These are phyloP conservation scores for Blepharisma japonicum DNA, from an alignment of 73 alveolate genomes.

Conservation along the genomic window DNA sequence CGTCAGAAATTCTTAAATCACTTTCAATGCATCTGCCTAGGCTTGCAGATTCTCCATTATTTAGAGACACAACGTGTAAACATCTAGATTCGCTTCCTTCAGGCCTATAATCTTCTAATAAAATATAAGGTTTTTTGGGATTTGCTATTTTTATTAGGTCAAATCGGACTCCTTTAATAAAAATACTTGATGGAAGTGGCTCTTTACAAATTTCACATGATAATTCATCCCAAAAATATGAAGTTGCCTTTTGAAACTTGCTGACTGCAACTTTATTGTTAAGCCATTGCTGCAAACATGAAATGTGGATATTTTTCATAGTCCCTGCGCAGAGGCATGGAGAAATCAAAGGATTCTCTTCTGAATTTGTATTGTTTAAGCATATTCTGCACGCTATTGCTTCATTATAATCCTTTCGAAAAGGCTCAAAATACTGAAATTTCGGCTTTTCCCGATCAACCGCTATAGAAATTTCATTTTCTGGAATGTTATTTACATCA, in stretches of 20 bases:
- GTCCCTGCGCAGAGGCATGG: slow-evolving; percentile 60
- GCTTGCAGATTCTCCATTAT: slow-evolving; percentile 10
- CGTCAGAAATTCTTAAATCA: slow-evolving; percentile 48
- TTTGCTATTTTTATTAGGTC: not conserved
- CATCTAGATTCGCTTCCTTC: not conserved
- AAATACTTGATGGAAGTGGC: not conserved
- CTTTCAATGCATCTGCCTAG: slow-evolving; percentile 61
- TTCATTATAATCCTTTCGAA: not conserved
- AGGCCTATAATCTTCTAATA: slow-evolving; percentile 28
- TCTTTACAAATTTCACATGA: slow-evolving; percentile 28
- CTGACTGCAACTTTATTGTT: slow-evolving; percentile 32
- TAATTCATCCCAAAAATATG: not conserved
- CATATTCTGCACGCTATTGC: slow-evolving; percentile 39
- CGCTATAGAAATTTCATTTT: not conserved
- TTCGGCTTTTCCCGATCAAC: not conserved
- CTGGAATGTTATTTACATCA: not conserved
- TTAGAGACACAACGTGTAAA: not conserved
- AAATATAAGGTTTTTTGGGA: slow-evolving; percentile 31
- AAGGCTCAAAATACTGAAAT: not conserved
- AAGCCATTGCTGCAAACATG: slow-evolving; percentile 52
- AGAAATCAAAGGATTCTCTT: slow-evolving; percentile 50
- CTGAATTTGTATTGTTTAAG: slow-evolving; percentile 26
- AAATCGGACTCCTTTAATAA: not conserved
- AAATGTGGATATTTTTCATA: slow-evolving; percentile 42
- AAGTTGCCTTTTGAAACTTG: not conserved